Evolutionary conservation across 495 filamentous ascomycete species (phyloP).

Genomic region (Patellaria atrata): DNA sequence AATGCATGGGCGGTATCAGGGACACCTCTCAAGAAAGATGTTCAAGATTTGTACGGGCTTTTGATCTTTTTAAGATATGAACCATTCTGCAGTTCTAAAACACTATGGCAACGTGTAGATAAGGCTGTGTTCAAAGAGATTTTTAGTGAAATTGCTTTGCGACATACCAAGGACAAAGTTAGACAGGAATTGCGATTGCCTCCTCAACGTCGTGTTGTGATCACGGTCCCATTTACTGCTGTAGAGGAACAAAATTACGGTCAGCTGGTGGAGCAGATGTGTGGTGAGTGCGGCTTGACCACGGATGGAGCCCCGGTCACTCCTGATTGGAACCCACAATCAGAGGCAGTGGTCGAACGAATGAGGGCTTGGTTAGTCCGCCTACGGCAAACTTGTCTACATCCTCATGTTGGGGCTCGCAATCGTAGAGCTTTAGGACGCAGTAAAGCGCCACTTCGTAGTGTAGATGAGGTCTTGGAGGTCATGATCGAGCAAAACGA

Average conservation of each 20-base stretch:
- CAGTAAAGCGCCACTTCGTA: conserved; percentile 51
- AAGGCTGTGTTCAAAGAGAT: conserved; percentile 45
- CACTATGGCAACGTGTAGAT: conserved; percentile 54
- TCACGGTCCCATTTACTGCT: conserved; percentile 75
- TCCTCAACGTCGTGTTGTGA: conserved; percentile 67
- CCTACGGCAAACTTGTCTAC: conserved; percentile 74
- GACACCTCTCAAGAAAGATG: conserved; percentile 69
- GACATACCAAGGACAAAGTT: conserved; percentile 73
- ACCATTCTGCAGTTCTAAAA: conserved; percentile 47
- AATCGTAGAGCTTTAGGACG: conserved; percentile 54
- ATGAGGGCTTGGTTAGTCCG: conserved; percentile 58
- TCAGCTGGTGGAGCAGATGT: conserved; percentile 58
- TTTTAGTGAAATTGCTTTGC: conserved; percentile 54
- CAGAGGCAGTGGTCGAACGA: conserved; percentile 38
- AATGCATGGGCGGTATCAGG: conserved; percentile 92
- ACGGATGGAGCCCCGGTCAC: conserved; percentile 43
- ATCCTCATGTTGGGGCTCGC: conserved; percentile 58
- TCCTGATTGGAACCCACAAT: conserved; percentile 49
- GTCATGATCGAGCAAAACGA: conserved; percentile 81
- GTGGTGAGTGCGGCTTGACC: conserved; percentile 49
- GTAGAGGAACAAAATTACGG: conserved; percentile 82
- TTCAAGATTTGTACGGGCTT: conserved; percentile 54
- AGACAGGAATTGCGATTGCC: conserved; percentile 59
- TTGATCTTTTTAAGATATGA: conserved; percentile 67
- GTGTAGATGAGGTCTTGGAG: conserved; percentile 68